Evolutionary conservation across 768 basidiomycete species (phyloP).

Genomic region (Pisolithus microcarpus): DNA sequence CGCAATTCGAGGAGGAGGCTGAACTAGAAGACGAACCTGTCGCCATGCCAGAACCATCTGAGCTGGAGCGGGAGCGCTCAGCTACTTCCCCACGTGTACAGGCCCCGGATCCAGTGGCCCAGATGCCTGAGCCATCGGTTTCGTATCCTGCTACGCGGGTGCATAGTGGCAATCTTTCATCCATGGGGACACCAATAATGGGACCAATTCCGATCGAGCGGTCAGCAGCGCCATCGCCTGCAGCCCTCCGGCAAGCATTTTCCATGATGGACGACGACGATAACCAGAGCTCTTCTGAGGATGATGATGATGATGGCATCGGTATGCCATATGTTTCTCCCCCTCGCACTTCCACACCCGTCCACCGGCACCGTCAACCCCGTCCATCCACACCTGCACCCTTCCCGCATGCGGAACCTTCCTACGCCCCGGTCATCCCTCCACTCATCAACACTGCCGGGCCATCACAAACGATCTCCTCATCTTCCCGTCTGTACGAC

Average conservation of each 20-base stretch:
- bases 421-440: slow-evolving; percentile 15
- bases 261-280: slow-evolving; percentile 25
- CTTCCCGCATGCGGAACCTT: slow-evolving; percentile 18
- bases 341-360: not conserved
- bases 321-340: not conserved
- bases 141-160: not conserved
- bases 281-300: slow-evolving; percentile 30
- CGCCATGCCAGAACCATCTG: no score
- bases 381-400: slow-evolving; percentile 1
- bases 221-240: not conserved
- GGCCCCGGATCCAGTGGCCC: not conserved
- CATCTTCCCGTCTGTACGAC: not conserved
- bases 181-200: not conserved
- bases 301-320: slow-evolving; percentile 37
- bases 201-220: slow-evolving; percentile 6
- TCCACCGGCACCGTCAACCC: not conserved
- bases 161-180: not conserved
- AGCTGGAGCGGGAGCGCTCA: not conserved
- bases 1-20: not conserved
- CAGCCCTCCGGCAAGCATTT: slow-evolving; percentile 3
- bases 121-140: not conserved
- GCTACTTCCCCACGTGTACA: not conserved
- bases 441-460: not conserved
- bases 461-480: not conserved
- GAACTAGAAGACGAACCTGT: not conserved